Evolutionary conservation across 2,329 filamentous ascomycete species (phyloP).

Genomic region (Ophiosphaerella narmari): DNA sequence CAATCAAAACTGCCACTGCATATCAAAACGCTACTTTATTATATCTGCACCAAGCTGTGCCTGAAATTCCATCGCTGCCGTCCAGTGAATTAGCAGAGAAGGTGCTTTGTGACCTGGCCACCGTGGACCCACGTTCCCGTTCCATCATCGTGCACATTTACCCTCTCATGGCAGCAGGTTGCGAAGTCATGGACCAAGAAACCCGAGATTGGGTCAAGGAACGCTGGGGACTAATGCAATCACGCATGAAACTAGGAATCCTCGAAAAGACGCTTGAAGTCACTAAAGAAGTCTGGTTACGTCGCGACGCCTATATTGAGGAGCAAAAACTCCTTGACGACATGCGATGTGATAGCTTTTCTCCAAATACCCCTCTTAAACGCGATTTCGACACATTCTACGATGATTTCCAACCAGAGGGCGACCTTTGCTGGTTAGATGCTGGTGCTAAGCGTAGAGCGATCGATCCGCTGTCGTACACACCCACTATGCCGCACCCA

Average conservation of each 20-base stretch:
- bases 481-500: slow-evolving; percentile 1
- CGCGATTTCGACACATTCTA: slow-evolving; percentile 25
- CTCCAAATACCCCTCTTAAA: slow-evolving; percentile 21
- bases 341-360: slow-evolving; percentile 11
- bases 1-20: slow-evolving; percentile 68
- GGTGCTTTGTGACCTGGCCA: slow-evolving; percentile 65
- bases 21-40: slow-evolving; percentile 70
- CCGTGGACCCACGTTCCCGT: slow-evolving; percentile 65
- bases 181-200: slow-evolving; percentile 63
- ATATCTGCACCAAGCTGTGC: slow-evolving; percentile 70
- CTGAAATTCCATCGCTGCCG: slow-evolving; percentile 66
- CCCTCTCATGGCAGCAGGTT: slow-evolving; percentile 69
- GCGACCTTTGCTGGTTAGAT: slow-evolving; percentile 29
- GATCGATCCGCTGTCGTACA: slow-evolving; percentile 10
- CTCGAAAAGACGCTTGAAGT: slow-evolving; percentile 69
- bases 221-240: slow-evolving; percentile 65
- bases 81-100: slow-evolving; percentile 64
- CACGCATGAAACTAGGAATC: slow-evolving; percentile 68
- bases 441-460: slow-evolving; percentile 27
- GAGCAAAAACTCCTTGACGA: slow-evolving; percentile 22
- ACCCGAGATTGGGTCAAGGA: slow-evolving; percentile 67
- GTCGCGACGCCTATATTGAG: slow-evolving; percentile 60
- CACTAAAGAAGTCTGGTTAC: slow-evolving; percentile 68
- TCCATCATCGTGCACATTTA: slow-evolving; percentile 72
- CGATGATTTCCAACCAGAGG: slow-evolving; percentile 20